A percentile compares a stretch with the other conserved stretches of the same genome.
phyloP scores from a whole-genome alignment of 1,284 basidiomycete species.

The Takashimella tepidaria region DNA sequence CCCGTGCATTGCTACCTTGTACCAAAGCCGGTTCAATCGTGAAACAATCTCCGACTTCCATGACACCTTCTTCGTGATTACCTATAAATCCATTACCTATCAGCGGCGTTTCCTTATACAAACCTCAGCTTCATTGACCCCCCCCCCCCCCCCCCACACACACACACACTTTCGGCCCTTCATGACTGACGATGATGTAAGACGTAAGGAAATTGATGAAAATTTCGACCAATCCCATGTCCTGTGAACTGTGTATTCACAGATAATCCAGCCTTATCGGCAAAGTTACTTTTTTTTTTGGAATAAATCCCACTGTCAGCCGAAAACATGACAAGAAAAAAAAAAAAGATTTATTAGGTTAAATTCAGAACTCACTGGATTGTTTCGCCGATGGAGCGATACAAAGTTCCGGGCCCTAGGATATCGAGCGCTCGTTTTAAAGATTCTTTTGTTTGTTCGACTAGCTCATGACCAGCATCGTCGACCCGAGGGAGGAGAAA shows the following conservation, averaged over 20 bases:
- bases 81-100: slow-evolving; percentile 51
- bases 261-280: slow-evolving; percentile 51
- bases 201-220: slow-evolving; percentile 82
- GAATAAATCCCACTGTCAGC: not conserved
- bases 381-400: slow-evolving; percentile 66
- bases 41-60: slow-evolving; percentile 79
- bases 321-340: not conserved
- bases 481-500: slow-evolving; percentile 75
- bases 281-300: slow-evolving; percentile 41
- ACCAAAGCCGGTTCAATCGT: slow-evolving; percentile 82
- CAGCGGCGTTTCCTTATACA: too few species aligned
- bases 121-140: too few species aligned
- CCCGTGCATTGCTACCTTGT: slow-evolving; percentile 61
- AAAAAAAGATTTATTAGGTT: not conserved
- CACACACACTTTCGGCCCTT: too few species aligned
- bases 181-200: slow-evolving; percentile 62
- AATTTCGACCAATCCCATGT: slow-evolving; percentile 79
- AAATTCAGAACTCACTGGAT: slow-evolving; percentile 56
- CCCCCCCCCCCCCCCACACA: too few species aligned
- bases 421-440: slow-evolving; percentile 65
- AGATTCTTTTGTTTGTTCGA: slow-evolving; percentile 60
- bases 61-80: slow-evolving; percentile 70
- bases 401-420: slow-evolving; percentile 70
- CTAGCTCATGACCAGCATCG: slow-evolving; percentile 58
- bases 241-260: slow-evolving; percentile 62